A percentile compares a stretch with the other conserved stretches of the same genome.
Evolutionary conservation across 306 rosid genomes (phyloP).

Genomic region (Oxytropis ochrocephala): DNA sequence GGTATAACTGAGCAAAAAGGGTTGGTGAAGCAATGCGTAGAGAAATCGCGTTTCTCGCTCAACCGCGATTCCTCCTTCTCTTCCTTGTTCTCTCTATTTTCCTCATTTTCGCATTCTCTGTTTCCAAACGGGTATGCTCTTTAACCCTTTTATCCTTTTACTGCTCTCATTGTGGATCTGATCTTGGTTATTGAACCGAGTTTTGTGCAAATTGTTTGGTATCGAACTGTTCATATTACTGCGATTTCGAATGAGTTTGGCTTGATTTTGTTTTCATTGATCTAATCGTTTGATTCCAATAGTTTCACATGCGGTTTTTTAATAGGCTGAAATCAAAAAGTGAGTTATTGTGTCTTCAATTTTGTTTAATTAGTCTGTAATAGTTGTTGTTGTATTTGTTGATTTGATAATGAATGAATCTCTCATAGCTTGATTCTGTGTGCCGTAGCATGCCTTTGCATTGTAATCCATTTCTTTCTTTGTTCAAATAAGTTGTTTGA

Average conservation of each 20-base stretch:
- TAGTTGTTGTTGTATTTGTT: background rate
- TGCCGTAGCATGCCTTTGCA: background rate
- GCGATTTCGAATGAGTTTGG: background rate
- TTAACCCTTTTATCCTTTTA: background rate
- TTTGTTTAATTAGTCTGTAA: background rate
- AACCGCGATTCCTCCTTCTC: conserved; percentile 50
- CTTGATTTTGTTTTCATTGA: background rate
- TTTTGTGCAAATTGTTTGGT: background rate
- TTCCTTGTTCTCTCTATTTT: conserved; percentile 35
- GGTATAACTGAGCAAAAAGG: background rate
- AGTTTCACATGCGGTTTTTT: background rate
- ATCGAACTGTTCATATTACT: background rate
- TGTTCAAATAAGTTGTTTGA: background rate
- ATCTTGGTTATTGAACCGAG: background rate
- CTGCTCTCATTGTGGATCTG: conserved; percentile 8
- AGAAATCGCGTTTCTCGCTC: conserved; percentile 45
- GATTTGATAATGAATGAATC: background rate
- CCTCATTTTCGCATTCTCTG: conserved; percentile 43
- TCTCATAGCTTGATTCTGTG: background rate
- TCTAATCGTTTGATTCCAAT: background rate
- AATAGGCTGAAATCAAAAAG: background rate
- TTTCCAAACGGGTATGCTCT: conserved; percentile 10
- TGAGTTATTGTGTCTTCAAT: background rate
- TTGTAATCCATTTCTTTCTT: background rate
- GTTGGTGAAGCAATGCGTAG: conserved; percentile 38